Evolutionary conservation across 495 filamentous ascomycete species (phyloP), one percentile per base, ranked within the genome.

Genomic region (Cryomyces antarcticus): DNA sequence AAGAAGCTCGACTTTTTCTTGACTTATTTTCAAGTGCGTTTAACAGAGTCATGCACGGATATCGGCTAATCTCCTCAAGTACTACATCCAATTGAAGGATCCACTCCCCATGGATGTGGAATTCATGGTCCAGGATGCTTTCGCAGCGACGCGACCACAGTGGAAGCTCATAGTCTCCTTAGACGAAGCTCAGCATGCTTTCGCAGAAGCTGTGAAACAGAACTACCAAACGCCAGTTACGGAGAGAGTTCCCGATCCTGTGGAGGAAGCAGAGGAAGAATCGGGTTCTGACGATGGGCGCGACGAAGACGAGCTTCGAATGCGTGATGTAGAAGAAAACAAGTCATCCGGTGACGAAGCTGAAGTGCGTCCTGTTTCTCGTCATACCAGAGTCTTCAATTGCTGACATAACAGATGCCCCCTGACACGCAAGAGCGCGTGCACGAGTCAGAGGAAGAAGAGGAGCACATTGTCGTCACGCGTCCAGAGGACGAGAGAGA

Each of bases 1-100:
- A 96, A 94, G 67, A 99, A 95, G 64, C 71, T 99, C 11, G 89
- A 99, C 54, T 96, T 93, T 61, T 99, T 95, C 66, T 69, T 99
- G 41, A 88, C 80, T 0, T 99, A 95, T 62, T 85, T 96, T 57
- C 89, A 86, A 61, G 72, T 73, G 44, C 27, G 42, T 47, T 17
- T 10, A 37, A 28, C 10, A 6, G 33, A 12, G 34, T 41, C n/a
- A 28, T 27, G 7, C 7, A 31, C n/a, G 17, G 11, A 30, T 34
- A 41, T 30, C 50, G 45, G 52, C 54, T 60, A 42, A 56, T 36
- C 37, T 29, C 7, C n/a, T 12, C 5, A 42, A 87, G 73, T 95
- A 94, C 56, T 99, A 99, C 65, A 79, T 94, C 46, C 75, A 78
- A 52, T 82, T 80, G n/a, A 99, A 99, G 59, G 82, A 92, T 7